Evolutionary conservation across 345 rosid genomes (phyloP).

Genomic region (Punica granatum): DNA sequence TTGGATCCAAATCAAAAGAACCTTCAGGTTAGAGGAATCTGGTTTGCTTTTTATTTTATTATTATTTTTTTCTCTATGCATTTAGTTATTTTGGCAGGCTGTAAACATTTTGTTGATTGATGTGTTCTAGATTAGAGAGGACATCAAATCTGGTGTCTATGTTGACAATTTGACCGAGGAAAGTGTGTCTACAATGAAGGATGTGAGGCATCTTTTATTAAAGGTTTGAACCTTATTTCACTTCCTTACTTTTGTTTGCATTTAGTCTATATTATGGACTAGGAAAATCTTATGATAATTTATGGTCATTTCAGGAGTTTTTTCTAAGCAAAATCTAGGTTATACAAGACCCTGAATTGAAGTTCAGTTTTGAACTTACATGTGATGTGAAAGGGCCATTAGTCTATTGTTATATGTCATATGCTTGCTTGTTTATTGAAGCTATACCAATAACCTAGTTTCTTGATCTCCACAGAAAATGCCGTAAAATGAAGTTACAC

Average conservation of each 20-base stretch:
- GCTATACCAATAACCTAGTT: no score
- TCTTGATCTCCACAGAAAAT: no score
- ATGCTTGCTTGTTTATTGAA: no score
- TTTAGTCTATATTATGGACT: not conserved
- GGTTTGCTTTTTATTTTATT: no score
- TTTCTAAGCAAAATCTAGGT: not conserved
- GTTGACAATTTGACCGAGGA: conserved; percentile 86
- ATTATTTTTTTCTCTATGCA: not conserved
- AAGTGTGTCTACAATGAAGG: conserved; percentile 70
- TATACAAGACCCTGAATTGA: not conserved
- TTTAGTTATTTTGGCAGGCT: conserved; percentile 1
- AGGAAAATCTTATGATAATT: not conserved
- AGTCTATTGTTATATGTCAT: not conserved
- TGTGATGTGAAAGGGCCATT: not conserved
- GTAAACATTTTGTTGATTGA: conserved; percentile 5
- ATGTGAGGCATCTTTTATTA: conserved; percentile 63
- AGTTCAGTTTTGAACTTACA: not conserved
- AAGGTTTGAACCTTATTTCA: conserved; percentile 46
- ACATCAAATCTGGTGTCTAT: conserved; percentile 85
- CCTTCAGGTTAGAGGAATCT: conserved; percentile 55
- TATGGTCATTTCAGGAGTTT: not conserved
- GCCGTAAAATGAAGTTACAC: not conserved
- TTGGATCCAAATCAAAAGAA: conserved; percentile 82
- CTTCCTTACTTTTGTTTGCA: not conserved
- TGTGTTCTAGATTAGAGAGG: conserved; percentile 83